Percentiles rank a stretch among this genome's conserved stretches.
Conservation (phyloP, 2,329 filamentous ascomycete species). For the Dactylonectria macrodidyma region DNA sequence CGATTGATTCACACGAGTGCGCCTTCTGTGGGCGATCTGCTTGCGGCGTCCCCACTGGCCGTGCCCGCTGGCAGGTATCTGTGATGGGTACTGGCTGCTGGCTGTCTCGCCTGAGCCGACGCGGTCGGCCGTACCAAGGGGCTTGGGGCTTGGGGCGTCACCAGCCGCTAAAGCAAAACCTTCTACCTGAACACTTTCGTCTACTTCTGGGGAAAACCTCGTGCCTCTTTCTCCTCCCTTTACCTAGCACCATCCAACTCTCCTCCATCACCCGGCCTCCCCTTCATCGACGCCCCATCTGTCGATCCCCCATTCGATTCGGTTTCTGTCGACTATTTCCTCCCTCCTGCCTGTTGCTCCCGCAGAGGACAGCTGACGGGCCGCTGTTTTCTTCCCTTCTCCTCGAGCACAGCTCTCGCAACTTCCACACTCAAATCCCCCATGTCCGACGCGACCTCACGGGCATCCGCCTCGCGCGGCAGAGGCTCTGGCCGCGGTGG, state of each 20-base stretch:
- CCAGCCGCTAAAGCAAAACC: conserved; percentile 55
- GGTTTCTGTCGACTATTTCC: conserved; percentile 50
- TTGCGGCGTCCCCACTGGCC: conserved; percentile 41
- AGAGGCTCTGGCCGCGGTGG: conserved; percentile 92
- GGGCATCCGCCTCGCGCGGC: conserved; percentile 87
- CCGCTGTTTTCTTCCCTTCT: conserved; percentile 51
- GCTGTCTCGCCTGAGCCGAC: conserved; percentile 34
- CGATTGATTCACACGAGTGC: conserved; percentile 4
- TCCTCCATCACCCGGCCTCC: conserved; percentile 49
- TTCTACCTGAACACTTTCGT: conserved; percentile 55
- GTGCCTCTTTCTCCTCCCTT: conserved; percentile 50
- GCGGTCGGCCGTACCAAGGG: conserved; percentile 30
- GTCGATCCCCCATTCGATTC: conserved; percentile 48
- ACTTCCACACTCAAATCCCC: conserved; percentile 57
- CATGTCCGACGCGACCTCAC: conserved; percentile 96
- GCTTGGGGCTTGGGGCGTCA: conserved; percentile 44
- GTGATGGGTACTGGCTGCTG: conserved; percentile 28
- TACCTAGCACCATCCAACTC: conserved; percentile 46
- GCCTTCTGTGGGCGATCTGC: conserved; percentile 41
- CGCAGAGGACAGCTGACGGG: conserved; percentile 59
- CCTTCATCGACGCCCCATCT: conserved; percentile 49
- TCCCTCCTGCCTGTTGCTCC: conserved; percentile 51
- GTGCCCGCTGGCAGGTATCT: conserved; percentile 27
- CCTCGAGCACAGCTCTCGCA: conserved; percentile 48
- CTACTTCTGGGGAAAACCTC: conserved; percentile 57